Base-by-base conservation (phyloP, 2,329 filamentous ascomycete genomes). In the Fusarium pseudograminearum region DNA sequence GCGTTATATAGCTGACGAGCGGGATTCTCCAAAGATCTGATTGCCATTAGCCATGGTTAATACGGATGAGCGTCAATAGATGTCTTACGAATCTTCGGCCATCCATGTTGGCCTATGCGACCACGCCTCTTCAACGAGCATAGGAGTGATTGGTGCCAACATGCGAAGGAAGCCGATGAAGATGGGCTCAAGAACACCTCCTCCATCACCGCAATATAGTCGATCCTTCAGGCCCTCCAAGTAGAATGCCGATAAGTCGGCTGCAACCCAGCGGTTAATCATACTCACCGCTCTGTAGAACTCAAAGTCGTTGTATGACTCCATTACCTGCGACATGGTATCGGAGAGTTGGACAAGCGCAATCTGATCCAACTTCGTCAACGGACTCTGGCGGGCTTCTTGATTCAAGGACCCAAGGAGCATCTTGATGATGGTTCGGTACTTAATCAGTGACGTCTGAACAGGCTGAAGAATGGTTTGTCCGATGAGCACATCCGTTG, bases 201-300 rank as follows among this genome's bases (percentile, higher is more conserved):
- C 85, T 16, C 87, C 87, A 64, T 90, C 87, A 31, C 92, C 93
- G 46, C 94, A 96, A 82, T 99, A 99, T 2, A 98, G 84, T 5
- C 93, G 86, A 75, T 99, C 96, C 80, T 99, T 99, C 73, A 94
- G 85, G 1, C 92, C 90, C 79, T 99, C 96, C 60, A 99, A 89
- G 78, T 98, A 99, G 79, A 98, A 97, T 0, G 95, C 91, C 1
- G 94, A 98, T 26, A 99, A 85, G 71, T 98, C 93, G 26, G 86
- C 89, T 57, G 90, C 89, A 62, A 97, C 86, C 90, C 94, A 98
- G 67, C 88, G 87, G 79, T 94, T 97, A 69, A 98, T 85, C 6
- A 86, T 81, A 62, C 85, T 88, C 8, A 94, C 83, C 15, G 87
- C 94, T 79, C 89, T 92, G 85, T 93, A 91, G 79, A 97, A 98